Conservation (phyloP, 2,329 filamentous ascomycete species). For the Penicillium sp. region DNA sequence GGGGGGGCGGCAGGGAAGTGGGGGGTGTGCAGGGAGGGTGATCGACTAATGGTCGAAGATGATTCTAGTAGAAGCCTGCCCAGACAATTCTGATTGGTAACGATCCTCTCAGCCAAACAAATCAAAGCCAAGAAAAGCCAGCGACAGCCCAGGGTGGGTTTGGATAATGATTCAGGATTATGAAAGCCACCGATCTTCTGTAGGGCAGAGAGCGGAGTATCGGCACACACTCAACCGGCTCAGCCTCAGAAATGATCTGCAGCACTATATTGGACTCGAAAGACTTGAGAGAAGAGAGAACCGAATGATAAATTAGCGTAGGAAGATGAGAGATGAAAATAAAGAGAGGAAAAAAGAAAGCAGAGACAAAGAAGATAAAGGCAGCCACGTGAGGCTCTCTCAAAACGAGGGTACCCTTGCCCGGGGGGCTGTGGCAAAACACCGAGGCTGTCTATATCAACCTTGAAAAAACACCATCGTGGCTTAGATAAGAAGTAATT, state of each 20-base stretch:
- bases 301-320: background rate
- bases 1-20: constrained; percentile 24
- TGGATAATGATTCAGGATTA: constrained; percentile 10
- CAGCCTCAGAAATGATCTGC: constrained; percentile 9
- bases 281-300: background rate
- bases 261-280: background rate
- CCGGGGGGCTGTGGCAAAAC: constrained; percentile 9
- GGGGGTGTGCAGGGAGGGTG: constrained; percentile 14
- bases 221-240: constrained; percentile 3
- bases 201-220: constrained; percentile 11
- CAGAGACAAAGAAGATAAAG: constrained; percentile 8
- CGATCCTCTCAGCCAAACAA: background rate
- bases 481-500: constrained; percentile 6
- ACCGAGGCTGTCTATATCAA: too few species aligned
- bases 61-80: constrained; percentile 4
- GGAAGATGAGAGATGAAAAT: background rate
- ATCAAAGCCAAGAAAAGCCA: constrained; percentile 1
- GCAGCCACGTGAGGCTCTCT: constrained; percentile 17
- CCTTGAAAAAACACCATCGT: background rate
- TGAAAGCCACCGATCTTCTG: constrained; percentile 2
- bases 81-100: constrained; percentile 17
- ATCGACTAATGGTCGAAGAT: constrained; percentile 16
- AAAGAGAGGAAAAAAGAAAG: background rate
- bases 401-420: background rate
- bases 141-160: background rate